Percentiles rank a stretch among this genome's conserved stretches.
Evolutionary conservation across 2,329 filamentous ascomycete species (phyloP).

Genomic region (Colletotrichum echinochloae): DNA sequence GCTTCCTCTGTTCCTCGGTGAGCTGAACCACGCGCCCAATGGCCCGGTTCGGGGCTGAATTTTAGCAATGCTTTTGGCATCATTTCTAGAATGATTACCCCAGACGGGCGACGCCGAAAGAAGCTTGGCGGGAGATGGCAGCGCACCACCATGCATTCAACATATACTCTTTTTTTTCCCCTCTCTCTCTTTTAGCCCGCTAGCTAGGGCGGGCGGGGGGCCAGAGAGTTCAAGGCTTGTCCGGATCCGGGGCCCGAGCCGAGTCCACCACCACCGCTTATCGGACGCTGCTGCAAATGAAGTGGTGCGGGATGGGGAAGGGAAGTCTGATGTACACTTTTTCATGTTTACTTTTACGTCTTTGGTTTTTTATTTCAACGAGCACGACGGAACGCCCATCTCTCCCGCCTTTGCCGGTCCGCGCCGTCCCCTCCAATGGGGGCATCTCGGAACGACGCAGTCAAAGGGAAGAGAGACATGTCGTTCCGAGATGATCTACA

Average conservation of each 20-base stretch:
- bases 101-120: neutral
- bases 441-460: too few species aligned
- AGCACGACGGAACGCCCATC: neutral
- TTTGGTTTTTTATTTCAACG: neutral
- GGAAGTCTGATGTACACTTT: neutral
- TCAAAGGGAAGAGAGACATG: too few species aligned
- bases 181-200: too few species aligned
- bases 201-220: too few species aligned
- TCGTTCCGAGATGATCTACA: too few species aligned
- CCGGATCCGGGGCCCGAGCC: neutral
- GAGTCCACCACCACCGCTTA: neutral
- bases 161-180: neutral
- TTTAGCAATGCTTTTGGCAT: neutral
- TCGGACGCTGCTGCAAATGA: neutral
- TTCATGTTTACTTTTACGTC: neutral
- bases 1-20: neutral
- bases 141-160: neutral
- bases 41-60: neutral
- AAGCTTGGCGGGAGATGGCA: neutral
- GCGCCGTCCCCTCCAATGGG: too few species aligned
- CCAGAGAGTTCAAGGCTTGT: neutral
- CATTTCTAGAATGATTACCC: neutral
- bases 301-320: neutral
- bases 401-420: neutral
- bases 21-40: neutral